These are phyloP conservation scores for Penicillium tannophilum DNA, from an alignment of 495 filamentous ascomycete genomes.

Conservation along the genomic window DNA sequence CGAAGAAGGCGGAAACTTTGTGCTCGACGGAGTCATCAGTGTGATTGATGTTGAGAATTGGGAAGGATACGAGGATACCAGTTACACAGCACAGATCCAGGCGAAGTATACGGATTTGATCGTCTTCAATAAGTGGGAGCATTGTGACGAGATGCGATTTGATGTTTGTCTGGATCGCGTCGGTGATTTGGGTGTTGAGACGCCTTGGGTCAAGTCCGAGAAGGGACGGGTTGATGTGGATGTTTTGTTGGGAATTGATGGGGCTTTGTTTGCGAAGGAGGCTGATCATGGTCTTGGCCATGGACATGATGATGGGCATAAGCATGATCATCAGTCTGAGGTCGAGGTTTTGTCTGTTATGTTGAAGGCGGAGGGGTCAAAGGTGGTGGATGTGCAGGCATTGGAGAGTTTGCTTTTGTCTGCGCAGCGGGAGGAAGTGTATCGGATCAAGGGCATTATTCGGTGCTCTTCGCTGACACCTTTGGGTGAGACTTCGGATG, in stretches of 20 bases:
- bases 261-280: slow-evolving; percentile 67
- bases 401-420: slow-evolving; percentile 66
- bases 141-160: slow-evolving; percentile 65
- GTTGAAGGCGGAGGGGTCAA: slow-evolving; percentile 46
- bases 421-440: slow-evolving; percentile 87
- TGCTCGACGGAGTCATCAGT: slow-evolving; percentile 85
- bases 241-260: slow-evolving; percentile 85
- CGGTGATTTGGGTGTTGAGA: slow-evolving; percentile 81
- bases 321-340: slow-evolving; percentile 69
- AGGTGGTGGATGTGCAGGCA: slow-evolving; percentile 61
- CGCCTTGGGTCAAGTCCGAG: slow-evolving; percentile 78
- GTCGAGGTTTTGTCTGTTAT: slow-evolving; percentile 86
- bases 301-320: slow-evolving; percentile 25
- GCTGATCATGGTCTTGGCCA: slow-evolving; percentile 12
- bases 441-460: slow-evolving; percentile 90
- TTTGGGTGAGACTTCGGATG: slow-evolving; percentile 61
- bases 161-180: slow-evolving; percentile 84
- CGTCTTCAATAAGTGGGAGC: slow-evolving; percentile 96
- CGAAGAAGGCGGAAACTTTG: slow-evolving; percentile 57
- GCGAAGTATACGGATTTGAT: slow-evolving; percentile 90
- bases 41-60: slow-evolving; percentile 98
- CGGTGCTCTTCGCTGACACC: slow-evolving; percentile 51
- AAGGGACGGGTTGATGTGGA: slow-evolving; percentile 72
- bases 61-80: slow-evolving; percentile 91
- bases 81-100: slow-evolving; percentile 82